These are phyloP conservation scores for Pyracantha coccinea DNA, from an alignment of 331 rosid genomes.

Conservation along the genomic window DNA sequence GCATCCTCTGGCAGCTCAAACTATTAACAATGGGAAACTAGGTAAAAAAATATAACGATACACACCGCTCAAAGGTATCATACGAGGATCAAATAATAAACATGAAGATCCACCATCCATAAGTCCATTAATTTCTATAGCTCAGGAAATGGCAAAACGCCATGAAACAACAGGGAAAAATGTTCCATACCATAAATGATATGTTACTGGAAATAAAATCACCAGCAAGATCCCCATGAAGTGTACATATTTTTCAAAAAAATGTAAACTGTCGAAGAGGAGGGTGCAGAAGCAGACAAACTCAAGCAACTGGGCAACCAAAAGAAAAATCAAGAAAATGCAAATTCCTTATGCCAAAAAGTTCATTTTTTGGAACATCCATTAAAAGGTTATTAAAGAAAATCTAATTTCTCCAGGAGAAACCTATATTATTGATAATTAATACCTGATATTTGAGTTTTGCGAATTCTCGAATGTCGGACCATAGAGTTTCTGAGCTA, in stretches of 20 bases:
- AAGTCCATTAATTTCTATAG: background rate
- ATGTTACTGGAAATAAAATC: background rate
- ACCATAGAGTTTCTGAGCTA: conserved; percentile 85
- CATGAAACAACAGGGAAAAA: background rate
- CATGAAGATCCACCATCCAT: background rate
- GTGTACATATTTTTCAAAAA: background rate
- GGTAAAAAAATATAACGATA: conserved; percentile 4
- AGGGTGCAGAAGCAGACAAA: background rate
- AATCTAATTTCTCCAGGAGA: background rate
- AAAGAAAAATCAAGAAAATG: background rate
- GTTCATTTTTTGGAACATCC: background rate
- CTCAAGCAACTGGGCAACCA: background rate
- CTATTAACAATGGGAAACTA: conserved; percentile 31
- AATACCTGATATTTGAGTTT: conserved; percentile 79
- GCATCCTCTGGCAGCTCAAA: conserved; percentile 80
- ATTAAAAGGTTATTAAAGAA: background rate
- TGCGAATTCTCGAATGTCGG: conserved; percentile 72
- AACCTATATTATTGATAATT: background rate
- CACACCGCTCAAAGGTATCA: conserved; percentile 6
- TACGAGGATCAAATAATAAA: conserved; percentile 1
- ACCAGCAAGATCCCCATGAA: background rate
- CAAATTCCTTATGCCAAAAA: background rate
- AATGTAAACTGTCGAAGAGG: background rate
- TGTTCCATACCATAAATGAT: background rate
- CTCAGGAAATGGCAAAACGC: background rate